A percentile compares a stretch with the other conserved stretches of the same genome.
Evolutionary conservation across 192 early-diverging fungal genomes (phyloP).

Genomic region (Umbelopsis isabellina): DNA sequence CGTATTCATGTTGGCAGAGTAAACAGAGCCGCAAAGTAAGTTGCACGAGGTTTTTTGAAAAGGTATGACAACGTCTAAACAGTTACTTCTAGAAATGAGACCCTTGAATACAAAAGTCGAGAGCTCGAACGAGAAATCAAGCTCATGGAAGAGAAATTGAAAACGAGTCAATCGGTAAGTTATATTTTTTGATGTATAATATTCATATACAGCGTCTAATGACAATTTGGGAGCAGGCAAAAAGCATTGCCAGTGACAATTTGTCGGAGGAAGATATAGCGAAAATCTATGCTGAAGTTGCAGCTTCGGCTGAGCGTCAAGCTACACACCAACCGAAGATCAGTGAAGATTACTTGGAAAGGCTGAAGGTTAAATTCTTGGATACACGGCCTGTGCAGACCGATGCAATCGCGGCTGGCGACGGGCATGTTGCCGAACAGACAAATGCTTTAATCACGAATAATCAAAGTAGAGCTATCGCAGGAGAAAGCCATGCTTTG

Average conservation of each 20-base stretch:
- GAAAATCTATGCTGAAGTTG: background rate
- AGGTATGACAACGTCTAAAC: background rate
- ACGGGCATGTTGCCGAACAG: background rate
- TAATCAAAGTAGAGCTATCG: background rate
- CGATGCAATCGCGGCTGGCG: background rate
- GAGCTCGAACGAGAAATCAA: constrained; percentile 5
- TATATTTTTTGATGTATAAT: background rate
- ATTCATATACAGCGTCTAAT: background rate
- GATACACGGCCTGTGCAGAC: constrained; percentile 29
- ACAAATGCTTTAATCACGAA: background rate
- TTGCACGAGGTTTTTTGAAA: background rate
- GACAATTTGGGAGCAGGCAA: background rate
- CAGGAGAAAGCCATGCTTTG: background rate
- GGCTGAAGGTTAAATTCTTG: constrained; percentile 37
- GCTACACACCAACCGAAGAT: constrained; percentile 30
- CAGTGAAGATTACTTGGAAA: constrained; percentile 35
- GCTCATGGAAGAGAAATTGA: constrained; percentile 5
- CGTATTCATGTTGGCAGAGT: background rate
- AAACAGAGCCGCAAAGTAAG: background rate
- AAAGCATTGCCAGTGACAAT: background rate
- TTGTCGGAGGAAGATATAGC: constrained; percentile 5
- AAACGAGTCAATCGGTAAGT: constrained; percentile 1
- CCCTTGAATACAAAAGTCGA: background rate
- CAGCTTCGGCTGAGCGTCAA: background rate
- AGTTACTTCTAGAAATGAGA: background rate